These are phyloP conservation scores for Sordariomycetes sp. DNA, from an alignment of 2,329 filamentous ascomycete species.

Conservation along the genomic window DNA sequence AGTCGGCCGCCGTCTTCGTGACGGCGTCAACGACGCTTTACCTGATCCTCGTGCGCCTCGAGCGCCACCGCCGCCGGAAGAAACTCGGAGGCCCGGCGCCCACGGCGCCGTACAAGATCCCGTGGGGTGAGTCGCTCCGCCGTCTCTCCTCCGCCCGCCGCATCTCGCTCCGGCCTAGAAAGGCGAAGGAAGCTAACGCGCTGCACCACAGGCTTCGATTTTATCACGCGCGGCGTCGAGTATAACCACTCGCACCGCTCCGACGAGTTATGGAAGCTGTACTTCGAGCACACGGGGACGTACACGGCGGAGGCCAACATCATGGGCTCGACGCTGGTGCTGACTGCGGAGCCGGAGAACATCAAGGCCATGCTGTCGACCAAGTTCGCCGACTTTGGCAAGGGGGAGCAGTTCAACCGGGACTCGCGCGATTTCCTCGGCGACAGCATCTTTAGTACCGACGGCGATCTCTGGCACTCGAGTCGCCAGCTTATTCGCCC, in stretches of 20 bases:
- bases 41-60: constrained; percentile 20
- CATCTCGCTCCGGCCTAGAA: background rate
- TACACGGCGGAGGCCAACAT: constrained; percentile 49
- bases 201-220: constrained; percentile 39
- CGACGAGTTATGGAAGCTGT: constrained; percentile 44
- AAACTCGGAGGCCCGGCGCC: constrained; percentile 29
- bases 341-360: constrained; percentile 78
- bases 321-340: constrained; percentile 45
- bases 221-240: constrained; percentile 43
- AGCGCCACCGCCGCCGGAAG: constrained; percentile 28
- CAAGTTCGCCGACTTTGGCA: constrained; percentile 75
- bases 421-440: constrained; percentile 69
- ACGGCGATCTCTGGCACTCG: constrained; percentile 65
- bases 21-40: constrained; percentile 23
- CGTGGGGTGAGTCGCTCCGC: constrained; percentile 9
- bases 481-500: constrained; percentile 74
- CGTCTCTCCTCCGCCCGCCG: background rate
- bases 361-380: constrained; percentile 83
- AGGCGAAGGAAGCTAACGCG: background rate
- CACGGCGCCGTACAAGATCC: constrained; percentile 20
- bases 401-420: constrained; percentile 60
- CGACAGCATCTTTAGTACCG: constrained; percentile 67
- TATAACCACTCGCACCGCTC: constrained; percentile 39
- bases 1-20: constrained; percentile 21
- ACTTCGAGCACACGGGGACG: constrained; percentile 27